Evolutionary conservation across 768 basidiomycete genomes (phyloP), one percentile per base, ranked within the genome.

Genomic region (Tylopilus felleus): DNA sequence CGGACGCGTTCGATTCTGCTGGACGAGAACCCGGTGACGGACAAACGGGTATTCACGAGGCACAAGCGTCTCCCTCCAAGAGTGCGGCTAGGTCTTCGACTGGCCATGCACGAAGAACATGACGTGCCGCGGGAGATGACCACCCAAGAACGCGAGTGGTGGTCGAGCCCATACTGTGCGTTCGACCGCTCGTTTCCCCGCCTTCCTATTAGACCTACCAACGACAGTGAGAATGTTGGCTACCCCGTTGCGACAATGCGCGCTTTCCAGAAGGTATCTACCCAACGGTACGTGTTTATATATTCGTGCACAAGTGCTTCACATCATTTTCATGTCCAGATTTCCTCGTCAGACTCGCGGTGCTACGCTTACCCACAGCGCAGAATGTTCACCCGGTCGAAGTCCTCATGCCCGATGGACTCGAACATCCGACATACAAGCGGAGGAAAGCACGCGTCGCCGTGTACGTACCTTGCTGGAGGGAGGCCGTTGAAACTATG

Each of bases 81-180:
- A 27, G 66, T 80, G 2, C 63, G 61, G 23, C 60, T 76, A 7
- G 50, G 71, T 60, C 42, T 70, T 57, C 51, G 61, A 57, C 58
- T 63, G 60, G 49, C 60, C 62, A 45, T 25, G 42, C 21, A 43
- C 54, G 47, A 27, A 43, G 63, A 67, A 29, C 38, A 69, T 43
- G 78, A 81, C 55, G 49, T 52, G 16, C 78, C 77, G 13, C 75
- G 85, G 29, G 74, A 74, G 53, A 91, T 90, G 89, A 76, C 80
- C 0, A 60, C 64, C 39, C 73, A 81, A 60, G 88, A 91, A 71
- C 73, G 79, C 59, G 67, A 68, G 25, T 88, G 84, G 81, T 86
- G 81, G 81, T 78, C 86, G 12, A 88, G 81, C 65, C 88, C 90
- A 51, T 93, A 90, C 69, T 75, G 89, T 91, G 71, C 56, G 72